Conservation (phyloP, 1,284 basidiomycete species). For the Heterobasidion parviporum region DNA sequence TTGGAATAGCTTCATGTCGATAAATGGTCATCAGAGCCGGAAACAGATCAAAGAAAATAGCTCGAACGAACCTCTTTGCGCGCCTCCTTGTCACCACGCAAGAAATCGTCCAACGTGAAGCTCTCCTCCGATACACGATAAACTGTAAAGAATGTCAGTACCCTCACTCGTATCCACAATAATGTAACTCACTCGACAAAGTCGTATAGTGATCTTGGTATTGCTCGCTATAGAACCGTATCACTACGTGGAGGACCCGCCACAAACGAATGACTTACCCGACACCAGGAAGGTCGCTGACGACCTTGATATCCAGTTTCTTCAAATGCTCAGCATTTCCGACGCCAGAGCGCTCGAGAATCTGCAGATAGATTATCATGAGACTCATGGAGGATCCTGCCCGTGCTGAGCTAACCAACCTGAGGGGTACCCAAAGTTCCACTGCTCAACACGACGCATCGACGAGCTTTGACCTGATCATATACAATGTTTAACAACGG, state of each 20-base stretch:
- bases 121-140: constrained; percentile 63
- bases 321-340: constrained; percentile 46
- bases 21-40: neutral
- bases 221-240: constrained; percentile 37
- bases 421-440: constrained; percentile 64
- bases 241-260: neutral
- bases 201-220: constrained; percentile 73
- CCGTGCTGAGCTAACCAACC: constrained; percentile 9
- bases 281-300: constrained; percentile 64
- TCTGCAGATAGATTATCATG: constrained; percentile 23
- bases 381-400: neutral
- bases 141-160: constrained; percentile 28
- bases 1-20: constrained; percentile 36
- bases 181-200: constrained; percentile 37
- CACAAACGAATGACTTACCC: constrained; percentile 33
- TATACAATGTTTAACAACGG: neutral
- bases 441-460: constrained; percentile 55
- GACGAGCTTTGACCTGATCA: constrained; percentile 39
- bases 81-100: constrained; percentile 53
- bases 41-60: neutral
- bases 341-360: constrained; percentile 65
- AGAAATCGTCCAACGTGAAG: constrained; percentile 57
- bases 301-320: constrained; percentile 49
- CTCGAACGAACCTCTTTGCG: constrained; percentile 38
- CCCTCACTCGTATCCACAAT: neutral